Evolutionary conservation across 2,329 filamentous ascomycete species (phyloP).

Genomic region (Pestalotiopsis sp.): DNA sequence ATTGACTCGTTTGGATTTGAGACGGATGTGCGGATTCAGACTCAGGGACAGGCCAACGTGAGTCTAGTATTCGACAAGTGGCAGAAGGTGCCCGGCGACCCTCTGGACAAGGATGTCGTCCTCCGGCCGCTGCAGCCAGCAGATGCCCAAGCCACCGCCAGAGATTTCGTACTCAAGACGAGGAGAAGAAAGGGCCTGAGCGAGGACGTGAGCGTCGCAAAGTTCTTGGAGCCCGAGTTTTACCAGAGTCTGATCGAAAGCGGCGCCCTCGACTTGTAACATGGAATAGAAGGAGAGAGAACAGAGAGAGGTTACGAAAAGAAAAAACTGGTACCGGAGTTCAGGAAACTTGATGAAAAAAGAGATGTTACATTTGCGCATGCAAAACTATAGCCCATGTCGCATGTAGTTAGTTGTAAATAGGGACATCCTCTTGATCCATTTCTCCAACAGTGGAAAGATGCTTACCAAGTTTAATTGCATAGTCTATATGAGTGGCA

Average conservation of each 20-base stretch:
- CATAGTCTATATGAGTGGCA: too few relatives aligned
- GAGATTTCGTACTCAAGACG: conserved; percentile 97
- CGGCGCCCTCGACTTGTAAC: conserved; percentile 66
- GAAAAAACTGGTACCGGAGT: not conserved
- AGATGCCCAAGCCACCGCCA: conserved; percentile 81
- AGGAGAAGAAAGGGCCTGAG: conserved; percentile 89
- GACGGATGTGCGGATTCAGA: conserved; percentile 94
- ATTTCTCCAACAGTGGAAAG: too few relatives aligned
- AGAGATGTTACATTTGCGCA: not conserved
- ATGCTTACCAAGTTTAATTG: too few relatives aligned
- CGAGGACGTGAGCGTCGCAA: conserved; percentile 93
- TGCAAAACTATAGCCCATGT: not conserved
- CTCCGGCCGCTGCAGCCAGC: conserved; percentile 86
- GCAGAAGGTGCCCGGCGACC: conserved; percentile 94
- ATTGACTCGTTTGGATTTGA: conserved; percentile 99
- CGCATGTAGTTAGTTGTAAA: not conserved
- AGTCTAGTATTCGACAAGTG: conserved; percentile 94
- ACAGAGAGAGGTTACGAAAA: not conserved
- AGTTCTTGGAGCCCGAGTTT: conserved; percentile 93
- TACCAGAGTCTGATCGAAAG: conserved; percentile 87
- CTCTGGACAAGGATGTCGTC: conserved; percentile 84
- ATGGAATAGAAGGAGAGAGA: not conserved
- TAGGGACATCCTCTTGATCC: too few relatives aligned
- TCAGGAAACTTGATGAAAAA: not conserved
- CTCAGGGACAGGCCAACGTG: conserved; percentile 88